Evolutionary conservation across 2,329 filamentous ascomycete genomes (phyloP), one percentile per base, ranked within the genome.

Genomic region (Exophiala dermatitidis): DNA sequence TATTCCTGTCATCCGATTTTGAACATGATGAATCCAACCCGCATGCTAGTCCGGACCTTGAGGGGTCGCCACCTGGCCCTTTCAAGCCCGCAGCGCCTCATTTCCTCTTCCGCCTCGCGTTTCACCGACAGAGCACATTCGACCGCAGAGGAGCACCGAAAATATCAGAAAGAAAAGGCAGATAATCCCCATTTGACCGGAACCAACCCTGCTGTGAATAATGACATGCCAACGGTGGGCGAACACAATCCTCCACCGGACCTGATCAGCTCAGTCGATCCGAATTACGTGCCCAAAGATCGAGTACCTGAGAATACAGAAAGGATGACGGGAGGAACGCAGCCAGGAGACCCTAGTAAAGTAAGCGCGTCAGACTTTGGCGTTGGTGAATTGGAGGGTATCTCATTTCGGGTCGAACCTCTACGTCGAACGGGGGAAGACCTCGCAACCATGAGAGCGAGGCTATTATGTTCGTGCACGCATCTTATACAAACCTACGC

Each of bases 361-460:
- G 59, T 60, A 60, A 50, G 65, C 71, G 64, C 80, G 80, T 66
- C 77, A 55, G 88, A 95, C 63, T 78, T 95, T 56, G 83, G 76
- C 42, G 87, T 93, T 64, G 90, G 89, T 66, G 89, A 96, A 76
- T 82, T 96, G 66, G 83, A 94, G 68, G 89, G 89, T 61, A 87
- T 85, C 59, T 80, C 81, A 54, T 95, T 97, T 74, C 86, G 82
- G 69, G 84, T 97, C 65, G 88, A 95, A 77, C 93, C 93, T n/a
- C 72, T 97, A 62, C 82, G 86, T 57, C 81, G 93, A 47, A 80
- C 79, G 5, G 90, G 90, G 64, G 93, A 98, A 72, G 87, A 93
- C 72, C 74, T 80, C 44, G 78, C 81, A 63, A 98, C 91, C 34
- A 95, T 86, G 82, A 83, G 91, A 63, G 90, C 93, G 38, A 83